Base-by-base conservation (phyloP, 2,329 filamentous ascomycete species). In the Colletotrichum chrysophilum region DNA sequence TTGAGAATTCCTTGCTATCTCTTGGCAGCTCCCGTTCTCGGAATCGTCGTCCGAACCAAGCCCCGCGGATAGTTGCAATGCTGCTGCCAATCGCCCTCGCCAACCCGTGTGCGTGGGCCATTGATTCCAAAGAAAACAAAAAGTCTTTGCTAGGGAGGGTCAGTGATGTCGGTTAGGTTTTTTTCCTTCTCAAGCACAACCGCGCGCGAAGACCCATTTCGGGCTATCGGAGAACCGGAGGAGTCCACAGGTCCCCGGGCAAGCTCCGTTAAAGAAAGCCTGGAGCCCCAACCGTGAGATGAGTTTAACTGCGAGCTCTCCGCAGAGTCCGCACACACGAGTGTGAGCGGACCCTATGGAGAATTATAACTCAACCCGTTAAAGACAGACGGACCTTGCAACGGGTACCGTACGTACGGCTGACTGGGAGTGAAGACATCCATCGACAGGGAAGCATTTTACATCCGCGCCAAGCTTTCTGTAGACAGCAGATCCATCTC, bases 401-500 rank as follows among this genome's bases (percentile, higher is more conserved):
- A 43, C 12, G 30, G n/a, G 30, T 4, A 48, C n/a, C 7, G 4
- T 16, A 8, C 34, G 34, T 38, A 9, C 36, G 43, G n/a, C 43
- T 52, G 43, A 21, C 43, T 21, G 43, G 21, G 43, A 1, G n/a
- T 6, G n/a, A 18, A 21, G 32, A 66, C 7, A 18, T 14, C 5
- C 13, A 7, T 30, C 18, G 13, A 58, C 48, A 28, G 30, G 66
- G 66, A 74, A 74, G 66, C 21, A 71, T 60, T 74, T 18, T 66
- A 32, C 72, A 66, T 66, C 72, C 72, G 72, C 21, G 67, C 60
- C 61, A 71, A 66, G 68, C 68, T 62, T 30, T 55, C 43, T 32
- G 13, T 56, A 55, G 68, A 71, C 52, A 56, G 55, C 28, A 67
- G 30, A 75, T 71, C 68, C 61, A 55, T 75, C 62, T 28, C 68